Base-by-base conservation (phyloP, 106 monocot genomes). In the Cymbidium sinense region DNA sequence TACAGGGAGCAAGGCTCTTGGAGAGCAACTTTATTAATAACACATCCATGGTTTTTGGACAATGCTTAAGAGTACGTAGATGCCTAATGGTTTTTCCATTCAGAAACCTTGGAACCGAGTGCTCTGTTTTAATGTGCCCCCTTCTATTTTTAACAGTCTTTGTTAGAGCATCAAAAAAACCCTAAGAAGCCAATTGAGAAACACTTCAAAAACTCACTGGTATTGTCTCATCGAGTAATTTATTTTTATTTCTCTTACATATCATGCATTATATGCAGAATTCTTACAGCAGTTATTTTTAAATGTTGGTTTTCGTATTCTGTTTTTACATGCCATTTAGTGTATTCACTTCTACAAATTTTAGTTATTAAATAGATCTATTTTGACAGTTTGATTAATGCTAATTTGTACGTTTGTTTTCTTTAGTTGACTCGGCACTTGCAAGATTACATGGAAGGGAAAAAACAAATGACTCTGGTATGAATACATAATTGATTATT, bases 21-120 rank as follows among this genome's bases (percentile, higher is more conserved):
- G 92, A 95, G 74, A 95, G 95, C 80, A 89, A 88, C 78, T 91
- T 92, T 74, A 95, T 95, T 74, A 95, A 95, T 77, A 95, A 95
- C 65, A 95, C 95, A 75, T 92, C 92, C 12, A 95, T 95, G 95
- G 88, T 92, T 76, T 90, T 95, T 85, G 92, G 95, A 70, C 75
- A 79, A 10, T 95, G 95, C 78, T 84, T 95, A 76, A 83, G 95
- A 80, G 94, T 94, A 87, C 33, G 87, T 74, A 5, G 43, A 36
- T 58, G 30, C 36, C 21, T 52, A 19, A 11, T 27, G 54, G 13
- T 5, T 72, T 35, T 27, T 79, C 11, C n/a, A 52, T 30, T 36
- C 43, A 43, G 20, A 73, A 71, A 20, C 21, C 18, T 51, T 5
- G 0, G 20, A 25, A 28, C 35, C 35, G 5, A 52, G 31, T 28